Percentiles rank a stretch among this genome's conserved stretches.
Conservation (phyloP, 139 green algal species). For the Asterochloris sp. region DNA sequence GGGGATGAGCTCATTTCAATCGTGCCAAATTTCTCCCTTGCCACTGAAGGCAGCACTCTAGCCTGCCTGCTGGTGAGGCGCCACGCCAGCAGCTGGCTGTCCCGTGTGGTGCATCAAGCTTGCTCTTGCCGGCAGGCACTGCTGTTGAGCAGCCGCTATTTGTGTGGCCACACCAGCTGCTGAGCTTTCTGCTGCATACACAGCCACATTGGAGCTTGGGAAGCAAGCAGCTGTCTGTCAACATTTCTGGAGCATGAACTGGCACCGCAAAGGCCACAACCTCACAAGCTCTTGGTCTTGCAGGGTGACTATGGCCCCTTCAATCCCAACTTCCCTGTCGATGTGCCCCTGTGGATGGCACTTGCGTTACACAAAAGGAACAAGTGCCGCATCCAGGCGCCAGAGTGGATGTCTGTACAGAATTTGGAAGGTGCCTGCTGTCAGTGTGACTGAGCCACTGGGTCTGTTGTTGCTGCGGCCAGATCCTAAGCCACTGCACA, state of each 20-base stretch:
- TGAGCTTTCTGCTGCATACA: not conserved
- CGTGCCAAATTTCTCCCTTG: constrained; percentile 80
- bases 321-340: constrained; percentile 57
- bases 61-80: constrained; percentile 58
- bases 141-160: not conserved
- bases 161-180: not conserved
- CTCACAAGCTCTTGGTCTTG: not conserved
- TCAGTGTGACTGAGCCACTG: too few species aligned
- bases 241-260: not conserved
- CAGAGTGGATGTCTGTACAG: constrained; percentile 65
- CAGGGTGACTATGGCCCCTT: constrained; percentile 81
- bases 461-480: too few species aligned
- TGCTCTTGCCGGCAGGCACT: not conserved
- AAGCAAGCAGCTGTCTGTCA: not conserved
- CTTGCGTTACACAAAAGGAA: constrained; percentile 69
- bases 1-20: constrained; percentile 79
- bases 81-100: not conserved
- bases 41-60: constrained; percentile 26
- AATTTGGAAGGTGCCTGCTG: constrained; percentile 42
- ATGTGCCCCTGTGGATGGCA: constrained; percentile 84
- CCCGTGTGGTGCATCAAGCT: not conserved
- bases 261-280: not conserved
- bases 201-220: not conserved
- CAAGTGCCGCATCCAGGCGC: constrained; percentile 70
- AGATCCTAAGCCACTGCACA: too few species aligned